Evolutionary conservation across 2,329 filamentous ascomycete genomes (phyloP).

Genomic region (Colletotrichum sublineola): DNA sequence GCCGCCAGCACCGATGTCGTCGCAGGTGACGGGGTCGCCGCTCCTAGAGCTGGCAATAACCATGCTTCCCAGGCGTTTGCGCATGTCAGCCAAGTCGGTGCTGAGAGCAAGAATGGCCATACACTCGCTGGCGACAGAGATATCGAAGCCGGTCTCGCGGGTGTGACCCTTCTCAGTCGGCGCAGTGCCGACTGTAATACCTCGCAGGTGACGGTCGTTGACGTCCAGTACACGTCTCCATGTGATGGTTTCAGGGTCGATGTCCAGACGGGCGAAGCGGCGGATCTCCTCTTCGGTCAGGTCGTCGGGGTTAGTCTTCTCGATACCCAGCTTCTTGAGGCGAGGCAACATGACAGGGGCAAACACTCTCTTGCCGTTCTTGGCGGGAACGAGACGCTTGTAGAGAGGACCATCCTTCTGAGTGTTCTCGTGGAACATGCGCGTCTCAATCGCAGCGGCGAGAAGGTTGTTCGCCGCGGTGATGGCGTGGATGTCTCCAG

Average conservation of each 20-base stretch:
- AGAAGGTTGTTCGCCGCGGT: constrained; percentile 97
- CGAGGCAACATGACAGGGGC: constrained; percentile 92
- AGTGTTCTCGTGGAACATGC: constrained; percentile 97
- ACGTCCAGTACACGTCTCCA: constrained; percentile 97
- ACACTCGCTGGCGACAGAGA: constrained; percentile 96
- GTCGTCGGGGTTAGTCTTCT: constrained; percentile 93
- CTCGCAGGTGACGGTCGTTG: constrained; percentile 93
- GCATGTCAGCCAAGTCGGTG: constrained; percentile 88
- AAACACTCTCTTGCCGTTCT: constrained; percentile 91
- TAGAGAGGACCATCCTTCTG: constrained; percentile 93
- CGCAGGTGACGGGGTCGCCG: constrained; percentile 94
- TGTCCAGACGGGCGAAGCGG: constrained; percentile 93
- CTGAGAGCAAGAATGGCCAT: constrained; percentile 98
- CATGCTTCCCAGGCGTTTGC: constrained; percentile 94
- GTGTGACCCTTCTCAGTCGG: constrained; percentile 91
- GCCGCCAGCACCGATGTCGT: constrained; percentile 93
- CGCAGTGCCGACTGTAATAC: constrained; percentile 89
- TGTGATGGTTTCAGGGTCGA: constrained; percentile 96
- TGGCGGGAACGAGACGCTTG: constrained; percentile 86
- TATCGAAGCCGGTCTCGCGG: constrained; percentile 94
- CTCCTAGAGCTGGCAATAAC: constrained; percentile 88
- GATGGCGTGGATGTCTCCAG: constrained; percentile 97
- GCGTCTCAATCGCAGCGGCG: constrained; percentile 95
- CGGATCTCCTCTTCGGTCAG: constrained; percentile 90
- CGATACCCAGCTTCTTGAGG: constrained; percentile 94